Base-by-base conservation (phyloP, 2,329 filamentous ascomycete species). In the Aspergillus sp. region DNA sequence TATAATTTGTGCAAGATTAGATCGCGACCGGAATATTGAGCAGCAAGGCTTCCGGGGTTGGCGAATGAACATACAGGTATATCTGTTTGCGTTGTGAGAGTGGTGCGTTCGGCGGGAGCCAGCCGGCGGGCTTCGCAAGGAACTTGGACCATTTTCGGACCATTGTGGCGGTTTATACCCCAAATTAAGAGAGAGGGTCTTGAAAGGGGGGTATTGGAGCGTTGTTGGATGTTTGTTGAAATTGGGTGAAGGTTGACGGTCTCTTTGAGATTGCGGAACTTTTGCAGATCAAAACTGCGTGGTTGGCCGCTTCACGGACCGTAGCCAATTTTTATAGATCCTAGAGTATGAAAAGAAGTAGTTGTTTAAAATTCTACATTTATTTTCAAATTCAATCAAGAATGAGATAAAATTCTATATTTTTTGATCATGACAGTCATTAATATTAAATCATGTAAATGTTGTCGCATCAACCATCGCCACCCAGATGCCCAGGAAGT, bases 41-140 rank as follows among this genome's bases (percentile, higher is more conserved):
- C 2, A 19, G 25, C n/a, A 23, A 17, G 8, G 19, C n/a, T 33
- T 15, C 6, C 25, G 21, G 14, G 7, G n/a, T 8, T 23, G 19
- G 33, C 33, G 12, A 25, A 14, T 12, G 17, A 9, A 73, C 77
- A 85, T 66, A 84, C 89, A 66, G 86, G 85, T 63, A 84, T 79
- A 71, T 80, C 82, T 23, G 81, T 81, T 64, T 77, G 70, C 70
- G 67, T 61, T 63, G 49, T 37, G 63, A 61, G 14, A 66, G 61
- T 43, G 70, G 69, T 52, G 67, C 66, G 41, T 57, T 67, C n/a
- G 62, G 66, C 45, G 58, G 52, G 15, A 66, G 23, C 66, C 66
- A 68, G 58, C 55, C 66, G 21, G 61, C 59, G 57, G 64, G 65
- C 59, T 65, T 65, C 35, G 68, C 70, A 56, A 68, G 61, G 14